Conservation (phyloP, 352 stramenopile species). For the Phytophthora colocasiae region DNA sequence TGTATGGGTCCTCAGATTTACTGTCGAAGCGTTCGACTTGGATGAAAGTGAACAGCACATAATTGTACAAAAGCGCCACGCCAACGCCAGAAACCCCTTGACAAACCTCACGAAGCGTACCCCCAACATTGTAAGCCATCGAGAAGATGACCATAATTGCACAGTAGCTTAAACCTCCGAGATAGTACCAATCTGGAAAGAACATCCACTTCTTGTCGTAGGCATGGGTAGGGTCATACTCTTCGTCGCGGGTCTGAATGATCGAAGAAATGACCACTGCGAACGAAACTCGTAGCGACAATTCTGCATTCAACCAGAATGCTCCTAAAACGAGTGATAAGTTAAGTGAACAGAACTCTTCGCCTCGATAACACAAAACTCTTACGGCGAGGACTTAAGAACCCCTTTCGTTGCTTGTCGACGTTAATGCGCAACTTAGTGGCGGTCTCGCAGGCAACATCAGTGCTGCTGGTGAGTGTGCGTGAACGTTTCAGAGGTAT, state of each 20-base stretch:
- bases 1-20: slow-evolving; percentile 23
- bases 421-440: slow-evolving; percentile 33
- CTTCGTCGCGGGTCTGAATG: slow-evolving; percentile 56
- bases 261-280: slow-evolving; percentile 67
- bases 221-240: slow-evolving; percentile 34
- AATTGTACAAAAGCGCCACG: slow-evolving; percentile 72
- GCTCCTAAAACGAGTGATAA: slow-evolving; percentile 15
- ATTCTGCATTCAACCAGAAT: slow-evolving; percentile 45
- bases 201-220: slow-evolving; percentile 47
- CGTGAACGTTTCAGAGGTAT: slow-evolving; percentile 6
- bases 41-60: slow-evolving; percentile 56
- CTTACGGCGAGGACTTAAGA: slow-evolving; percentile 25
- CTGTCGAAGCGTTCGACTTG: slow-evolving; percentile 43
- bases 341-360: background rate
- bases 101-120: slow-evolving; percentile 66
- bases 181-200: slow-evolving; percentile 39
- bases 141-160: slow-evolving; percentile 78
- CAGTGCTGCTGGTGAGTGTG: slow-evolving; percentile 21
- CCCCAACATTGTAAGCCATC: slow-evolving; percentile 69
- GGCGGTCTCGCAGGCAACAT: slow-evolving; percentile 14
- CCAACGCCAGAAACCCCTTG: slow-evolving; percentile 73
- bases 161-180: slow-evolving; percentile 75
- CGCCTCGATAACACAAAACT: background rate
- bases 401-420: slow-evolving; percentile 20
- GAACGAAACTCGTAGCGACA: slow-evolving; percentile 61